Base-by-base conservation (phyloP, 1,284 basidiomycete genomes). In the Sanguinoderma infundibulare region DNA sequence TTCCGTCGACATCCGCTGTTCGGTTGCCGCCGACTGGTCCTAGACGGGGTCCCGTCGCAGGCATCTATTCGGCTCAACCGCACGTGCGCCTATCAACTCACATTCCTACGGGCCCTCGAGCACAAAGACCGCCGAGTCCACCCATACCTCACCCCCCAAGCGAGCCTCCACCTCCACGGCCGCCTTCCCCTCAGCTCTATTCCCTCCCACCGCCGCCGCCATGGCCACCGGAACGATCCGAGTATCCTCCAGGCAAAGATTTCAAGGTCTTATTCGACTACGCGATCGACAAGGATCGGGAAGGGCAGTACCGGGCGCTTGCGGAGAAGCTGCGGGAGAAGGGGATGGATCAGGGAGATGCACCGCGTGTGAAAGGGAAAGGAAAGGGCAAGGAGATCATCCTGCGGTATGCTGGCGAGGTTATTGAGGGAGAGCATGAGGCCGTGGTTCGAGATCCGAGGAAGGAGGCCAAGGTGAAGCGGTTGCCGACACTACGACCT, bases 211-310 rank as follows among this genome's bases (percentile, higher is more conserved):
- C 78, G 1, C 77, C 70, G 10, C 79, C 79, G 6, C 73, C 77
- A 17, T 83, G 80, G 78, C 83, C 83, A 3, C 80, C 84, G 1
- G 72, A 74, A 30, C 76, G 72, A 3, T 75, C 73, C 40, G 79
- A 80, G 67, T 86, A 81, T 65, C 78, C 86, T 0, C 62, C 73
- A 5, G 78, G 77, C 35, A 81, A 76, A 57, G 73, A 84, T 44
- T 89, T 81, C 75, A 86, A 83, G 67, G 79, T 91, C 15, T 70
- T 89, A 10, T 92, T 83, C 70, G 90, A 93, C 70, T 83, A 86
- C 39, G 67, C 76, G 2, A 70, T 82, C 30, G 83, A 86, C 67
- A 80, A 78, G 70, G 80, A 83, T 55, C 70, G 74, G 3, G 78
- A 83, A 46, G 75, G 76, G 42, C 67, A 74, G 69, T 79, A 81